Evolutionary conservation across 306 rosid species (phyloP), one percentile per base, ranked within the genome.

Genomic region (Gastrolobium bilobum): DNA sequence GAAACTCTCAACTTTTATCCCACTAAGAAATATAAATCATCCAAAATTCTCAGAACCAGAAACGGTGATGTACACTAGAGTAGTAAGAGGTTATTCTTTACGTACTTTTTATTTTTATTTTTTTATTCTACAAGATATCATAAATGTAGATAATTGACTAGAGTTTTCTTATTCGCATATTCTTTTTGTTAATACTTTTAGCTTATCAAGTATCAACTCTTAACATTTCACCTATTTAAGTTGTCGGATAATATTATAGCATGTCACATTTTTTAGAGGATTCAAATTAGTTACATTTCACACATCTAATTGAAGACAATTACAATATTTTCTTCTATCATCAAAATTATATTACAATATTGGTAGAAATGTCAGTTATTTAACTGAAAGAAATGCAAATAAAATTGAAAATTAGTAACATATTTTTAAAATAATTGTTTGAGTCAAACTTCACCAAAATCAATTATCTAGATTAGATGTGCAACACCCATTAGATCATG

Each of bases 1-100:
- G 26, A 7, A 37, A 13, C 26, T 14, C 63, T 37, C 20, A 29
- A 7, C 44, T 69, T 82, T 70, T 70, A 42, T 76, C 75, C 47
- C 31, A 53, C 14, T 53, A 2, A 37, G 29, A 46, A 0, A 5
- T 11, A 65, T 37, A 42, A 10, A 37, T 50, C 0, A 29, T 29
- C 35, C 81, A 63, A 63, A 52, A 61, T 3, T 10, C n/a, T 29
- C 6, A 11, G 4, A 37, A 51, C 42, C 67, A 42, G 42, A 71
- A 71, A 38, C 26, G 29, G 14, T 31, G 4, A 34, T 0, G 3
- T 13, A 37, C 15, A 7, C 13, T 26, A 11, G 4, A 31, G 43
- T n/a, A 2, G 4, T 42, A 38, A 10, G 1, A 57, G 29, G 14
- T 30, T 40, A 56, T 69, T 11, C 14, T 31, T 2, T 13, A 70